Evolutionary conservation across 2,329 filamentous ascomycete genomes (phyloP), one percentile per base, ranked within the genome.

Genomic region (Trichoderma sp.): DNA sequence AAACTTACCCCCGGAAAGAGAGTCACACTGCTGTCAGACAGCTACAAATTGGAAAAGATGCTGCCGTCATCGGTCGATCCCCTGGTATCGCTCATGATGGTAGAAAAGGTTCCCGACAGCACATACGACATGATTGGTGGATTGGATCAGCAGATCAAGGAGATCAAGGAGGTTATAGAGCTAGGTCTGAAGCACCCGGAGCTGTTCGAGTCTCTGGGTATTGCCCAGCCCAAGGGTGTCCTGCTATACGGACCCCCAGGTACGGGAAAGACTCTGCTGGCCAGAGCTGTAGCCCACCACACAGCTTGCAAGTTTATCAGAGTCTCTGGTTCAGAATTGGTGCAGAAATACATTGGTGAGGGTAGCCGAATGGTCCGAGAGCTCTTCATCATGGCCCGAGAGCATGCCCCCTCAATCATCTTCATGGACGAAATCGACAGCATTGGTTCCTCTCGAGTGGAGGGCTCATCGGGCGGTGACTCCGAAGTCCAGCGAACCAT

Each of bases 391-490:
- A 99, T 99, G 96, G 96, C 96, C 33, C 89, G 96, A 82, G 96
- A 99, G 80, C 96, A 99, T 76, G 96, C 96, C 0, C 96, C 96
- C 27, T 97, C 93, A 74, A 99, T 99, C 83, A 99, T 99, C 82
- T 99, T 99, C 86, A 99, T 99, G 96, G 96, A 99, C 81, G 96
- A 99, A 82, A 98, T 99, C 81, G 96, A 99, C 85, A 97, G 93
- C 75, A 99, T 99, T 81, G 96, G 96, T 72, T 97, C 94, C 40
- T 97, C 94, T 71, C 92, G 96, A 82, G 95, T 99, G 66, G 96
- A 99, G 79, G 95, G 95, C 31, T 96, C 92, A 70, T 96, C 93
- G 24, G 94, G 94, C 65, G 96, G 96, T 77, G 96, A 99, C 79
- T 97, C 94, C 0, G 96, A 99, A 82, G 96, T 99, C 65, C 96